Conservation (phyloP, 2,329 filamentous ascomycete species). For the Acrocalymma vagum region DNA sequence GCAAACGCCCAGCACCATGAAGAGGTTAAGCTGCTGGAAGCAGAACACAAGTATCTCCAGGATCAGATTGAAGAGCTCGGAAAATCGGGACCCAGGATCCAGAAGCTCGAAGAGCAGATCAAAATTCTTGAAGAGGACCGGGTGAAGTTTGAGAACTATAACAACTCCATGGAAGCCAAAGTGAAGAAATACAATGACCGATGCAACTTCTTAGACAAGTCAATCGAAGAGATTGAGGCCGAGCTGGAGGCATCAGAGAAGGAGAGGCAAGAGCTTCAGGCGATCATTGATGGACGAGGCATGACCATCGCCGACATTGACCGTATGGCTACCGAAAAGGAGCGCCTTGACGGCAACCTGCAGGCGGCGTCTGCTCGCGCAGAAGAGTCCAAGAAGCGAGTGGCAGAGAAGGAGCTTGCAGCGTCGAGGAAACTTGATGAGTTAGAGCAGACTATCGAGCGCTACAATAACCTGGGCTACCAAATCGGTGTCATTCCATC, state of each 20-base stretch:
- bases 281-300: slow-evolving; percentile 88
- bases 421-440: slow-evolving; percentile 88
- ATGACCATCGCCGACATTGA: slow-evolving; percentile 99
- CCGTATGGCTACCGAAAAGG: slow-evolving; percentile 95
- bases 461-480: slow-evolving; percentile 94
- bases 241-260: slow-evolving; percentile 85
- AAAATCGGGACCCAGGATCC: slow-evolving; percentile 83
- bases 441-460: slow-evolving; percentile 87
- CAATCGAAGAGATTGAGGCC: slow-evolving; percentile 83
- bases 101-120: slow-evolving; percentile 86
- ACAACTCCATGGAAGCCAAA: slow-evolving; percentile 81
- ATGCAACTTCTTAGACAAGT: slow-evolving; percentile 83
- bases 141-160: slow-evolving; percentile 95
- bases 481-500: slow-evolving; percentile 90
- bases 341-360: slow-evolving; percentile 88
- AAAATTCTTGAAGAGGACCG: slow-evolving; percentile 95
- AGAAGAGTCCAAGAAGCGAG: slow-evolving; percentile 84
- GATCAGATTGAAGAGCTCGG: slow-evolving; percentile 91
- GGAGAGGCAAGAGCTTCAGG: slow-evolving; percentile 81
- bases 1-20: slow-evolving; percentile 86
- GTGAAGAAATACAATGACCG: slow-evolving; percentile 88
- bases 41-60: slow-evolving; percentile 79
- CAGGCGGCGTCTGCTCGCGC: slow-evolving; percentile 78
- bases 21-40: slow-evolving; percentile 85
- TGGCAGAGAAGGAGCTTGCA: slow-evolving; percentile 87